Conservation (phyloP, 2,329 filamentous ascomycete species). For the Fusarium sacchari region DNA sequence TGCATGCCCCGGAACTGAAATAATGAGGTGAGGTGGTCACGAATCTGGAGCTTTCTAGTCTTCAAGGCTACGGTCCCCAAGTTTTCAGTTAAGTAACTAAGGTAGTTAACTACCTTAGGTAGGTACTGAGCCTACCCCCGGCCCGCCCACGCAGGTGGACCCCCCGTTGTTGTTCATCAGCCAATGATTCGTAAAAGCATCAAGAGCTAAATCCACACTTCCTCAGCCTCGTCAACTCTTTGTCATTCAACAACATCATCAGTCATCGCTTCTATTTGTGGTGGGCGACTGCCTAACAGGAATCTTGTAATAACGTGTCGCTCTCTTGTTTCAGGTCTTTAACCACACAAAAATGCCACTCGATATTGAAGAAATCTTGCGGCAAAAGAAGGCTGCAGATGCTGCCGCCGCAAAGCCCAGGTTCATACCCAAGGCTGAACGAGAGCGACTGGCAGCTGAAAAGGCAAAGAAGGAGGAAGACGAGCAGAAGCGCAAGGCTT, state of each 20-base stretch:
- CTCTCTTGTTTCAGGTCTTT: not conserved
- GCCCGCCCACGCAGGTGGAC: not conserved
- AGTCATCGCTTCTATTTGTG: constrained; percentile 1
- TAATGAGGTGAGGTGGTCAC: not conserved
- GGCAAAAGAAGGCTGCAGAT: constrained; percentile 86
- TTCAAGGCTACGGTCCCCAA: constrained; percentile 35
- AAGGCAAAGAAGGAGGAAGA: constrained; percentile 77
- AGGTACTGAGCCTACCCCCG: not conserved
- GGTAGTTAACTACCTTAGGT: no score
- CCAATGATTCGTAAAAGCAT: constrained; percentile 20
- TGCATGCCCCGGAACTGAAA: constrained; percentile 10
- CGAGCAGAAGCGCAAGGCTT: constrained; percentile 59
- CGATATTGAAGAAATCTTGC: constrained; percentile 86
- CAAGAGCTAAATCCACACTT: not conserved
- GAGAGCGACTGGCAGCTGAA: constrained; percentile 82
- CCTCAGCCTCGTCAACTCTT: constrained; percentile 38
- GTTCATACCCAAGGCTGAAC: constrained; percentile 84
- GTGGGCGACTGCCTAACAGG: not conserved
- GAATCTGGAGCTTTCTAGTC: constrained; percentile 19
- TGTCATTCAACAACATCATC: not conserved
- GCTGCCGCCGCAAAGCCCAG: constrained; percentile 87
- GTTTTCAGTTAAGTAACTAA: constrained; percentile 29
- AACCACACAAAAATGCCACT: constrained; percentile 55
- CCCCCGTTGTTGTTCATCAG: not conserved
- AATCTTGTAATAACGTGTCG: not conserved